Percentiles rank a stretch among this genome's conserved stretches.
phyloP scores from a whole-genome alignment of 148 eudicot species.

The Rheum nobile region DNA sequence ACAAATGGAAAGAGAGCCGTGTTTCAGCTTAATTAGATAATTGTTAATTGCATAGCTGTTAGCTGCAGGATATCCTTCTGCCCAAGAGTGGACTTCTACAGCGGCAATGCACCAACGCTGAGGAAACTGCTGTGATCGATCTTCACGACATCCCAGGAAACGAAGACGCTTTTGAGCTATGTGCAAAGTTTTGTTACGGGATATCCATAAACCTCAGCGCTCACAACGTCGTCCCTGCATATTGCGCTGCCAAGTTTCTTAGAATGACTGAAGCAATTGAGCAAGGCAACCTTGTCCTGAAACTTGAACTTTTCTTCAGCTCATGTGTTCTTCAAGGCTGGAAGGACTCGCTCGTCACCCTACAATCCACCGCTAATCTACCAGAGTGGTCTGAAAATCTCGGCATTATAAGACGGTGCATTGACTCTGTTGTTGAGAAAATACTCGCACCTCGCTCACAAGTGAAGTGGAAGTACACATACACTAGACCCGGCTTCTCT shows the following conservation, averaged over 20 bases:
- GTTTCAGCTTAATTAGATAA: background rate
- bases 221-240: slow-evolving; percentile 36
- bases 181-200: slow-evolving; percentile 59
- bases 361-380: slow-evolving; percentile 23
- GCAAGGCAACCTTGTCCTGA: slow-evolving; percentile 33
- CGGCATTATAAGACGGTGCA: slow-evolving; percentile 47
- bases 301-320: slow-evolving; percentile 38
- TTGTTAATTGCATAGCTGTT: slow-evolving; percentile 14
- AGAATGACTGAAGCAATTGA: slow-evolving; percentile 45
- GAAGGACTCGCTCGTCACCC: slow-evolving; percentile 39
- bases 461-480: slow-evolving; percentile 63
- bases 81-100: slow-evolving; percentile 44
- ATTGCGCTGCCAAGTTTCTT: slow-evolving; percentile 52
- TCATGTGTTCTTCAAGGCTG: slow-evolving; percentile 52
- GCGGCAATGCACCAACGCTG: slow-evolving; percentile 23
- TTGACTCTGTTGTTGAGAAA: slow-evolving; percentile 45
- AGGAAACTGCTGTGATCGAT: slow-evolving; percentile 15
- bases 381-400: slow-evolving; percentile 49
- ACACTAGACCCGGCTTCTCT: slow-evolving; percentile 44
- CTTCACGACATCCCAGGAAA: slow-evolving; percentile 57
- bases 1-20: background rate
- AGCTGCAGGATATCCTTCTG: slow-evolving; percentile 39
- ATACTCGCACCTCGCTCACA: slow-evolving; percentile 33
- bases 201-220: slow-evolving; percentile 48
- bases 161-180: slow-evolving; percentile 45